Conservation (phyloP, 352 stramenopile species). For the Peronospora destructor region DNA sequence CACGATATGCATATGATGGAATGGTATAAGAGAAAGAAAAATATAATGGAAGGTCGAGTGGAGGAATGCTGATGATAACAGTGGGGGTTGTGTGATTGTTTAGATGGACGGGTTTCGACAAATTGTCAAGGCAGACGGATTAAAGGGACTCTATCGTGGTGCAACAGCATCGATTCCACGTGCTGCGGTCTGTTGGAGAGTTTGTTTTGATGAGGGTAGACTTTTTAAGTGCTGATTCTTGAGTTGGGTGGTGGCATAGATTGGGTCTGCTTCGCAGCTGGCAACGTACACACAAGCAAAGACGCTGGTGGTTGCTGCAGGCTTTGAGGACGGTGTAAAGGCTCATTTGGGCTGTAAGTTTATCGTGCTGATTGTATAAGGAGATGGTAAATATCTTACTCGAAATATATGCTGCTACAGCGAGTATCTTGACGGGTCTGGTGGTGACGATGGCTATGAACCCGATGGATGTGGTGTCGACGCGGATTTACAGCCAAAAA, state of each 20-base stretch:
- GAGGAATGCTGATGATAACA: conserved; percentile 3
- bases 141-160: conserved; percentile 65
- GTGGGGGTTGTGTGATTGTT: background rate
- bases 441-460: conserved; percentile 84
- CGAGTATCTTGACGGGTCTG: conserved; percentile 72
- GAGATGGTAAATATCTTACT: background rate
- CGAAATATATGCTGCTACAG: conserved; percentile 22
- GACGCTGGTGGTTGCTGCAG: conserved; percentile 66
- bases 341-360: conserved; percentile 73
- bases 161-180: conserved; percentile 67
- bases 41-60: background rate
- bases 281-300: conserved; percentile 83
- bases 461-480: conserved; percentile 84
- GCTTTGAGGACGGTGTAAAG: conserved; percentile 63
- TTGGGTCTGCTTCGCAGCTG: conserved; percentile 77
- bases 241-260: conserved; percentile 29
- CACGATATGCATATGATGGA: conserved; percentile 76
- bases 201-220: background rate
- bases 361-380: background rate
- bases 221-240: conserved; percentile 2
- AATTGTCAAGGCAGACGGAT: conserved; percentile 64
- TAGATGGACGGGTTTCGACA: conserved; percentile 78
- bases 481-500: conserved; percentile 82
- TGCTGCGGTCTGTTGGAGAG: conserved; percentile 47
- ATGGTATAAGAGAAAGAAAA: conserved; percentile 41